phyloP scores from a whole-genome alignment of 2,329 filamentous ascomycete genomes.

The Fusarium virguliforme region DNA sequence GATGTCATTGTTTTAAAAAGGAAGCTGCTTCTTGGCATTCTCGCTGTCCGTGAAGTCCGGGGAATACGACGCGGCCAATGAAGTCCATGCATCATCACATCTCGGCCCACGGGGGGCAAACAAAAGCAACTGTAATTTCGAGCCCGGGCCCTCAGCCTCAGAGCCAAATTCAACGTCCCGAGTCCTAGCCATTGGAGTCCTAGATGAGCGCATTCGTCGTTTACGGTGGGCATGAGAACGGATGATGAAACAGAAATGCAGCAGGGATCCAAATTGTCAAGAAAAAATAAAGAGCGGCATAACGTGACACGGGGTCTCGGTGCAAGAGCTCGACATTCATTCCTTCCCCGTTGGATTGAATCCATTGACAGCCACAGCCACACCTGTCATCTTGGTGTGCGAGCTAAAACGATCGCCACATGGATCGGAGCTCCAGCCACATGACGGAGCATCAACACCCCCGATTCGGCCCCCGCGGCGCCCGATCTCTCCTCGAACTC shows the following conservation, averaged over 20 bases:
- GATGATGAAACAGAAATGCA: not conserved
- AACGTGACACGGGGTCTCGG: not conserved
- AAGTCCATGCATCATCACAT: conserved; percentile 27
- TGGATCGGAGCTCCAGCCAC: not conserved
- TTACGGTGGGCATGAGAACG: not conserved
- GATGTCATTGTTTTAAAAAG: not conserved
- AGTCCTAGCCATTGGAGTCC: conserved; percentile 10
- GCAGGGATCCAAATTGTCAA: not conserved
- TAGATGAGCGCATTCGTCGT: conserved; percentile 23
- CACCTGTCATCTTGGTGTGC: not conserved
- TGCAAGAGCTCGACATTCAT: not conserved
- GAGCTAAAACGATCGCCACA: conserved; percentile 16
- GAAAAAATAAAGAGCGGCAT: not conserved
- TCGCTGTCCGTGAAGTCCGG: conserved; percentile 33
- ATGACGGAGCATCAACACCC: conserved; percentile 18
- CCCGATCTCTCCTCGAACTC: conserved; percentile 26
- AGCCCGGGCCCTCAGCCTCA: conserved; percentile 27
- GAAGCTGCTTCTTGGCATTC: conserved; percentile 29
- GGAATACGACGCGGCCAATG: conserved; percentile 39
- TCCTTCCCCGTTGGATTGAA: not conserved
- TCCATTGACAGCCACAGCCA: conserved; percentile 1
- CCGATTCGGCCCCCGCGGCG: conserved; percentile 37
- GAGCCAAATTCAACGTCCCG: conserved; percentile 23
- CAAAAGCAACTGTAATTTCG: conserved; percentile 12
- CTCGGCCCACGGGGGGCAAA: conserved; percentile 6